phyloP scores from a whole-genome alignment of 345 rosid species.

The Carallia pectinifolia region DNA sequence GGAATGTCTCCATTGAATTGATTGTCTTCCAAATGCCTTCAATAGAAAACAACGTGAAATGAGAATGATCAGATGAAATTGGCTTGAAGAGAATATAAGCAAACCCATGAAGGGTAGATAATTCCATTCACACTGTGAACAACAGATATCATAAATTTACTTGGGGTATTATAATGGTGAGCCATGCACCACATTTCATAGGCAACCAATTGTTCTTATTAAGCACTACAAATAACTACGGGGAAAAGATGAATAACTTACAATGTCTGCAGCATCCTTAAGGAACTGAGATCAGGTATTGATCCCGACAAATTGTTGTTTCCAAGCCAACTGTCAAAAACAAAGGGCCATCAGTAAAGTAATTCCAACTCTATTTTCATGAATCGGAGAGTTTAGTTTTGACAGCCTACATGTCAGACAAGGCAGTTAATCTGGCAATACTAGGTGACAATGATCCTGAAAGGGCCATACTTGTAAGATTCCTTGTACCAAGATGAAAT shows the following conservation, averaged over 20 bases:
- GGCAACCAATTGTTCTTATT: conserved; percentile 7
- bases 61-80: conserved; percentile 1
- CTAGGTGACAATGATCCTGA: conserved; percentile 66
- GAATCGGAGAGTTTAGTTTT: conserved; percentile 6
- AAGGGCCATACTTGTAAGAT: conserved; percentile 67
- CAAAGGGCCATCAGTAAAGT: conserved; percentile 17
- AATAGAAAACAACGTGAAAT: conserved; percentile 18
- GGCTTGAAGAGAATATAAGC: neutral
- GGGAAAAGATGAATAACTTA: conserved; percentile 37
- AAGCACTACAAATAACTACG: neutral
- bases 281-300: conserved; percentile 67
- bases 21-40: conserved; percentile 84
- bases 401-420: conserved; percentile 64
- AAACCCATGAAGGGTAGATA: conserved; percentile 2
- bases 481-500: conserved; percentile 45
- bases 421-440: conserved; percentile 63
- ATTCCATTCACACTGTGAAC: neutral
- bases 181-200: neutral
- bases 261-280: conserved; percentile 57
- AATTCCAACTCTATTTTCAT: neutral
- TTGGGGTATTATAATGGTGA: conserved; percentile 5
- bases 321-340: conserved; percentile 65
- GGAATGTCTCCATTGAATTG: conserved; percentile 63
- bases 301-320: conserved; percentile 64
- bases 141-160: neutral